Percentiles rank a stretch among this genome's conserved stretches.
Conservation (phyloP, 2,329 filamentous ascomycete species). For the Pyrenophora teres region DNA sequence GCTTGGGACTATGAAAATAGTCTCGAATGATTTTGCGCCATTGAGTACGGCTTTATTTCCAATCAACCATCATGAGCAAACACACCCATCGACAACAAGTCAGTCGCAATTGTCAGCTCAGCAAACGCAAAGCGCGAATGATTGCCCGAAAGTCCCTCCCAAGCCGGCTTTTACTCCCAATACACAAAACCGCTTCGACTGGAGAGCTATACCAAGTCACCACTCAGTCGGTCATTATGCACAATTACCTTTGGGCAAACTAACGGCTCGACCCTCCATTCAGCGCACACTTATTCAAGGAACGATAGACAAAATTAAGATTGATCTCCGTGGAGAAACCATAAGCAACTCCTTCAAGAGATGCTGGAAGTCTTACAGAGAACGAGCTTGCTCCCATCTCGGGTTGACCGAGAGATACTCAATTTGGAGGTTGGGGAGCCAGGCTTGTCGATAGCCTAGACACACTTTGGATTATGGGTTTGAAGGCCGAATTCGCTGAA, state of each 20-base stretch:
- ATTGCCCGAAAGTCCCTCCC: slow-evolving; percentile 18
- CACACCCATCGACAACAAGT: too few species aligned
- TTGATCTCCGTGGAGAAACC: slow-evolving; percentile 14
- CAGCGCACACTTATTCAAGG: not conserved
- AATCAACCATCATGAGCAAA: not conserved
- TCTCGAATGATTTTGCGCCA: slow-evolving; percentile 15
- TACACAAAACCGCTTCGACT: slow-evolving; percentile 20
- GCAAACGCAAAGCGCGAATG: slow-evolving; percentile 7
- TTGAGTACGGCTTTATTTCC: slow-evolving; percentile 3
- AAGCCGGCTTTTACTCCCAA: slow-evolving; percentile 13
- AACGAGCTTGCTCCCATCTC: slow-evolving; percentile 52
- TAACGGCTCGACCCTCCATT: not conserved
- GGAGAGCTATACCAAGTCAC: slow-evolving; percentile 17
- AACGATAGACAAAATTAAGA: not conserved
- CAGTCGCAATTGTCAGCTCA: not conserved
- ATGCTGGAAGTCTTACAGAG: slow-evolving; percentile 57
- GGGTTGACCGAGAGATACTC: slow-evolving; percentile 42
- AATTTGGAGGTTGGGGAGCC: slow-evolving; percentile 54
- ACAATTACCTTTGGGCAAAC: slow-evolving; percentile 10
- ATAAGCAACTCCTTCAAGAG: slow-evolving; percentile 42
- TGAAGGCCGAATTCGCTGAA: slow-evolving; percentile 52
- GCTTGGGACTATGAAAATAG: slow-evolving; percentile 11
- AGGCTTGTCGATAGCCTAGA: slow-evolving; percentile 53
- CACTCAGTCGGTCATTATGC: slow-evolving; percentile 12
- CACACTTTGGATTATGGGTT: slow-evolving; percentile 53